Conservation (phyloP, 1,284 basidiomycete species). For the Neonothopanus nambi region DNA sequence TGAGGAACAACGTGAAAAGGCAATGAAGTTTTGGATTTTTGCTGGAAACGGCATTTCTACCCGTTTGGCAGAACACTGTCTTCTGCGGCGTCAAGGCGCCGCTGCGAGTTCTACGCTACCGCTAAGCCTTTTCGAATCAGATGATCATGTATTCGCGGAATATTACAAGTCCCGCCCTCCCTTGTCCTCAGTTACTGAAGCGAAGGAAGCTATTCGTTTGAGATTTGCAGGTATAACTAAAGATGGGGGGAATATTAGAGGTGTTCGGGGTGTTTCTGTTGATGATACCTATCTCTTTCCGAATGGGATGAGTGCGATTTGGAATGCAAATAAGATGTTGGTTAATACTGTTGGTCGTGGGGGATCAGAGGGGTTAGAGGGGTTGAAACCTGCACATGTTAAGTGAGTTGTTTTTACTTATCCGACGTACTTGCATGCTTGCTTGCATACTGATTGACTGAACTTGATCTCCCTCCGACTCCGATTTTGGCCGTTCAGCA, state of each 20-base stretch:
- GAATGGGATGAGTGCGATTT: conserved; percentile 64
- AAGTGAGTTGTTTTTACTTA: conserved; percentile 19
- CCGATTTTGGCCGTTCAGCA: neutral
- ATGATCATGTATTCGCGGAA: neutral
- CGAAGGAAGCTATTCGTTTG: neutral
- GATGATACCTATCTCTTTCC: conserved; percentile 60
- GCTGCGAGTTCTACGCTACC: neutral
- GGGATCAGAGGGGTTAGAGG: neutral
- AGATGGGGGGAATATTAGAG: conserved; percentile 1
- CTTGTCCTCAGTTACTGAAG: conserved; percentile 3
- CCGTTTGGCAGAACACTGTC: conserved; percentile 10
- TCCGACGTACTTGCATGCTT: too few relatives aligned
- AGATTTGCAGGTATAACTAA: conserved; percentile 1
- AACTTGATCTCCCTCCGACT: too few relatives aligned
- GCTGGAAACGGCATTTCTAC: conserved; percentile 4
- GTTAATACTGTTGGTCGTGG: conserved; percentile 8
- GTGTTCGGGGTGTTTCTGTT: conserved; percentile 29
- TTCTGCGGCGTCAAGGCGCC: neutral
- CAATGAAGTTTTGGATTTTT: conserved; percentile 17
- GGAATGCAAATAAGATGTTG: conserved; percentile 37
- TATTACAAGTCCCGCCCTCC: conserved; percentile 4
- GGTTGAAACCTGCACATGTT: conserved; percentile 18
- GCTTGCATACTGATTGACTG: too few relatives aligned
- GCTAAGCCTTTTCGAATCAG: neutral
- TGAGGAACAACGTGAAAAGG: conserved; percentile 1